Percentiles rank a stretch among this genome's conserved stretches.
Evolutionary conservation across 2,329 filamentous ascomycete species (phyloP).

Genomic region (Aspergillus fischeri): DNA sequence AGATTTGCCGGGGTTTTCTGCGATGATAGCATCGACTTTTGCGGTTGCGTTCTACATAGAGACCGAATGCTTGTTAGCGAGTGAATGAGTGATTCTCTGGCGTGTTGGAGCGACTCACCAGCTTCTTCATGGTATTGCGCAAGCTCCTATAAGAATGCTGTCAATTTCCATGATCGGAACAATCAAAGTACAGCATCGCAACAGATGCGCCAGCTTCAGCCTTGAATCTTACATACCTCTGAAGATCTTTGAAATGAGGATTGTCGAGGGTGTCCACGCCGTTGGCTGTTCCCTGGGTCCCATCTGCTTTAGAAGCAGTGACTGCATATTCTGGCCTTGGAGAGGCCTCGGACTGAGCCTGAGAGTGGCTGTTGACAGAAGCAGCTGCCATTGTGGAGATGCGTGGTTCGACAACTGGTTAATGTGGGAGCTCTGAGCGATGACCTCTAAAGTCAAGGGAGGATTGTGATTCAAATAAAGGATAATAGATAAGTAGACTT

Average conservation of each 20-base stretch:
- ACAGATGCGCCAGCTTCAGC: neutral
- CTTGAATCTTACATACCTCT: slow-evolving; percentile 62
- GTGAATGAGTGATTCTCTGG: slow-evolving; percentile 1
- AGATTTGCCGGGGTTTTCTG: slow-evolving; percentile 56
- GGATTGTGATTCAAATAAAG: neutral
- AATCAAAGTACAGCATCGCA: neutral
- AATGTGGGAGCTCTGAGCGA: neutral
- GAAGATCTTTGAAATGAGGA: slow-evolving; percentile 78
- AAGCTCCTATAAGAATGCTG: slow-evolving; percentile 61
- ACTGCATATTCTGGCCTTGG: slow-evolving; percentile 55
- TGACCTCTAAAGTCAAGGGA: neutral
- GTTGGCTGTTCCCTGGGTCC: slow-evolving; percentile 46
- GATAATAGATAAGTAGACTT: neutral
- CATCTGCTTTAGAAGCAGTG: slow-evolving; percentile 33
- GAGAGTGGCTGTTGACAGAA: slow-evolving; percentile 59
- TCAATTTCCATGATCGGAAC: slow-evolving; percentile 13
- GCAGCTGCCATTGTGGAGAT: slow-evolving; percentile 57
- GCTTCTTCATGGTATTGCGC: slow-evolving; percentile 90
- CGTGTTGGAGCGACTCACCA: slow-evolving; percentile 56
- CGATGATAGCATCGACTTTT: slow-evolving; percentile 58
- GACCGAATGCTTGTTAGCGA: slow-evolving; percentile 19
- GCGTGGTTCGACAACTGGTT: neutral
- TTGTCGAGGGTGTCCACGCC: slow-evolving; percentile 65
- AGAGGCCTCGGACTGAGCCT: slow-evolving; percentile 60
- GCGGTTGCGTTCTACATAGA: slow-evolving; percentile 49